Evolutionary conservation across 2,329 filamentous ascomycete species (phyloP), one percentile per base, ranked within the genome.

Genomic region (Fusarium sp.): DNA sequence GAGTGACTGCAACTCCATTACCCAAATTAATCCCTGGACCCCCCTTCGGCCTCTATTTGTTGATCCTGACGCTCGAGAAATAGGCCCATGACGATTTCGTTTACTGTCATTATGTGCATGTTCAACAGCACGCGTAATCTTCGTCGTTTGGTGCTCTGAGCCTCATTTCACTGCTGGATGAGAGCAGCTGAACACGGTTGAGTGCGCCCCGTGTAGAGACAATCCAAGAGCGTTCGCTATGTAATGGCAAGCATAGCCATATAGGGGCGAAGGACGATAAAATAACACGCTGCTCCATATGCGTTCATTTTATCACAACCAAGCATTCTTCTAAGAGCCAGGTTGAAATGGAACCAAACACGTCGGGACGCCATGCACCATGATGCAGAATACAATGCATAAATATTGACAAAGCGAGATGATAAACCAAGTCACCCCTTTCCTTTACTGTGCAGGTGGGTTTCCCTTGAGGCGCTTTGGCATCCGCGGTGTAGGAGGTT

Each of bases 401-500:
- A 52, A 51, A 49, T 22, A 43, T 35, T 23, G 23, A 44, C n/a
- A 37, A 37, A 37, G 20, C 14, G 40, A 57, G 33, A 50, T 49
- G 11, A 41, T 30, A 49, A 59, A 45, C 32, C 22, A 50, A 40
- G 15, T 22, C 17, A 35, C 37, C 15, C 35, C 35, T 57, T 41
- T 33, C n/a, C 32, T 35, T 57, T 41, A 63, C 75, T 72, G 79
- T 54, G 75, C 73, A 19, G 78, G 75, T 15, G 78, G 76, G 63
- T 84, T 85, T 37, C 78, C 79, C 75, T 87, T 87, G 56, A 81
- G 75, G 48, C 85, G 82, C 75, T 88, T 88, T n/a, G 71, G 78
- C 81, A 88, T 85, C 65, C 86, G 79, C 23, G 86, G 86, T 35
- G 86, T 88, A 27, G 84, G 81, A 8, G 85, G 86, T 72, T 88